Conservation (phyloP, 1,139 yeast genomes). For the Kodamaea derodonti region DNA sequence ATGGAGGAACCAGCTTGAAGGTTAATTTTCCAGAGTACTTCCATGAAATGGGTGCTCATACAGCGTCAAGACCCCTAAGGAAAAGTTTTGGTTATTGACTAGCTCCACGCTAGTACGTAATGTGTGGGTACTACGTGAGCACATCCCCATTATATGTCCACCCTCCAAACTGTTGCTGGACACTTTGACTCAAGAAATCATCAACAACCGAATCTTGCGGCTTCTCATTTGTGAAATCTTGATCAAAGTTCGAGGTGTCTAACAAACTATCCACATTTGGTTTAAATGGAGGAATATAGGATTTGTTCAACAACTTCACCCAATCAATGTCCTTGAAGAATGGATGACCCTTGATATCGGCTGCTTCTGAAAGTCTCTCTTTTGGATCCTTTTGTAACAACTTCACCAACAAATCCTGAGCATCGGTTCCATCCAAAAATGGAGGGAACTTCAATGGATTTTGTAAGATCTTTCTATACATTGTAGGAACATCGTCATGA, state of each 20-base stretch:
- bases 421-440: slow-evolving; percentile 77
- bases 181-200: slow-evolving; percentile 82
- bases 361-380: slow-evolving; percentile 76
- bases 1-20: too few relatives aligned
- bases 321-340: slow-evolving; percentile 92
- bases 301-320: slow-evolving; percentile 78
- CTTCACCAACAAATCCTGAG: slow-evolving; percentile 74
- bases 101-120: too few relatives aligned
- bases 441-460: slow-evolving; percentile 88
- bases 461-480: slow-evolving; percentile 90
- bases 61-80: too few relatives aligned
- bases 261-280: slow-evolving; percentile 84
- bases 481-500: slow-evolving; percentile 88
- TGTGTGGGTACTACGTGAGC: slow-evolving; percentile 8
- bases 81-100: too few relatives aligned
- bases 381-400: slow-evolving; percentile 83
- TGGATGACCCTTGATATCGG: slow-evolving; percentile 77
- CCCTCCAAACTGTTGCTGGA: slow-evolving; percentile 96
- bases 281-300: slow-evolving; percentile 92
- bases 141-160: slow-evolving; percentile 89
- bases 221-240: slow-evolving; percentile 86
- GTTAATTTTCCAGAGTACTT: too few relatives aligned
- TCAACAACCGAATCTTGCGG: slow-evolving; percentile 97
- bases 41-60: too few relatives aligned
- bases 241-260: slow-evolving; percentile 91